Evolutionary conservation across 2,329 filamentous ascomycete species (phyloP), one percentile per base, ranked within the genome.

Genomic region (Aspergillus puulaauensis): DNA sequence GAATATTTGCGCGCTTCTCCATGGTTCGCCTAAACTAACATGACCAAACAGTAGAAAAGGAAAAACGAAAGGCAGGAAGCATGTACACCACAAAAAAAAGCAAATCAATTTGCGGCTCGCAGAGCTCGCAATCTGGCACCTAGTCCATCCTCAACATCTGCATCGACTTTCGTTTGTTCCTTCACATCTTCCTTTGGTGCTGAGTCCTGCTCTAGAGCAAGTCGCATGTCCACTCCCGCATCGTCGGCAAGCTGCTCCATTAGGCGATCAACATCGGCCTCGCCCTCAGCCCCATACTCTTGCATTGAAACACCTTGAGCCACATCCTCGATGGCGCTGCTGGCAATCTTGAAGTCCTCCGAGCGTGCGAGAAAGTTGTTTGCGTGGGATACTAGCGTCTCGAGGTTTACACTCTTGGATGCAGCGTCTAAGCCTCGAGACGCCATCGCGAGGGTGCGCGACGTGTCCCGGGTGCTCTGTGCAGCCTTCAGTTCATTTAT

Each of bases 401-500:
- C 78, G 19, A 80, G 66, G 57, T 80, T 79, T 52, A 80, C 78
- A 56, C 71, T 77, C 60, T 76, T 75, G 3, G 73, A 72, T 3
- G 78, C 78, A 1, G 73, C 73, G 51, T 80, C 77, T 54, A 80
- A 69, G 0, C 77, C 78, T 12, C 75, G 73, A 31, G 75, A 76
- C 0, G 78, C 78, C 35, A 79, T 64, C 3, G 75, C 76, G 23
- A 80, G 73, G 0, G 76, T 77, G 3, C 74, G 70, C 2, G 77
- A 78, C 9, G 77, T 78, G 46, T 78, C 77, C 9, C 78, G 75
- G 43, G 78, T 80, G 54, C 73, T 77, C 48, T 80, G 77, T 1
- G 77, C 78, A 15, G 78, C 78, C 60, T 79, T 78, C 3, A 80
- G 73, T 54, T 79, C 76, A 54, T 78, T 78, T 62, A 78, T 79